phyloP scores from a whole-genome alignment of 306 rosid genomes.

The Herpetospermum pedunculosum region DNA sequence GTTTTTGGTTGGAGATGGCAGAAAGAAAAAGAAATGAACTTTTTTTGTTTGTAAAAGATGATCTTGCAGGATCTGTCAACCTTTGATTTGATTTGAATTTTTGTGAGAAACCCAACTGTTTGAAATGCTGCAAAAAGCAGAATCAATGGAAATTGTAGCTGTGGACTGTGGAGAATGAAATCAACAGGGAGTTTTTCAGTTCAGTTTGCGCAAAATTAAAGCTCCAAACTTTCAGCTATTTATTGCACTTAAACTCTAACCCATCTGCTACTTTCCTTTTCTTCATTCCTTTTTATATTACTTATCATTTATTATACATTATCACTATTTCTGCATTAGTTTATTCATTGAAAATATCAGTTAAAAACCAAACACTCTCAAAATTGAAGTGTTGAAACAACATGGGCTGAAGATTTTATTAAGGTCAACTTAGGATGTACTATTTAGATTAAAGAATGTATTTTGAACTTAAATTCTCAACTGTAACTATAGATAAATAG shows the following conservation, averaged over 20 bases:
- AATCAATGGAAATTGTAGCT: not conserved
- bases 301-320: not conserved
- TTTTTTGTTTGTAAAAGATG: too few species aligned
- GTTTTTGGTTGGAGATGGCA: not conserved
- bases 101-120: slow-evolving; percentile 1
- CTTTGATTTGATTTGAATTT: not conserved
- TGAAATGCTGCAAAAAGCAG: not conserved
- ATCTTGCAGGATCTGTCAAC: too few species aligned
- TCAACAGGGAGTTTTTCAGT: not conserved
- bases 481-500: too few species aligned
- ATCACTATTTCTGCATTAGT: not conserved
- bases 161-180: not conserved
- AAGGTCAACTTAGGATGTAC: too few species aligned
- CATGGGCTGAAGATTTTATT: too few species aligned
- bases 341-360: not conserved
- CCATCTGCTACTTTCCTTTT: not conserved
- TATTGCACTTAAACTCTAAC: not conserved
- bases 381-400: not conserved
- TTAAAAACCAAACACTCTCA: not conserved
- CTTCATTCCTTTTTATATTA: not conserved
- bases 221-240: not conserved
- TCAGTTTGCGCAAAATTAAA: not conserved
- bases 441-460: too few species aligned
- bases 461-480: too few species aligned
- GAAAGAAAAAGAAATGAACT: too few species aligned